Base-by-base conservation (phyloP, 2,329 filamentous ascomycete species). In the Fusarium pseudograminearum region DNA sequence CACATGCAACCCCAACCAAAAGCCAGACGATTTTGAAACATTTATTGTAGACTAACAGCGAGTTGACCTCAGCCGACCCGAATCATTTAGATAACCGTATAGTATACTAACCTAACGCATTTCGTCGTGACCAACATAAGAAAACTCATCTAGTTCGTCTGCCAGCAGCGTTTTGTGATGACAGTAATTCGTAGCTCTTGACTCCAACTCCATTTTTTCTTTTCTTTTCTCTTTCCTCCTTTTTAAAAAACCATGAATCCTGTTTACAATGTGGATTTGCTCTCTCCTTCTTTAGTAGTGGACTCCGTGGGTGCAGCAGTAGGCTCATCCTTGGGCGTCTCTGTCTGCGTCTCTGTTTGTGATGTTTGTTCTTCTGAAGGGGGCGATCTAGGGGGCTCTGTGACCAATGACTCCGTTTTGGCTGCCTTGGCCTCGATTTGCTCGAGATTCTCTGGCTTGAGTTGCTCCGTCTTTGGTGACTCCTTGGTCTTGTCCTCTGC, bases 101-200 rank as follows among this genome's bases (percentile, higher is more conserved):
- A 46, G 53, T 46, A 58, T 46, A 41, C 30, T 36, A n/a, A 2
- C 24, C 24, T 40, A 41, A 36, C 30, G 40, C 53, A 54, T 70
- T 50, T 62, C 51, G 36, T 66, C 65, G 57, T 69, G 26, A 52
- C 48, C 48, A 52, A 71, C 58, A 70, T 65, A 61, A n/a, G 28
- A 68, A 69, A 65, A 26, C 55, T 70, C 64, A 61, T 71, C 47
- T 63, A 65, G 41, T 71, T 52, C 59, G 26, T 69, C 48, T 47
- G 36, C 33, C 64, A 65, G 56, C 67, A 42, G 38, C 26, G 6
- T 45, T 4, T 4, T 38, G 34, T 28, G 51, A 48, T 61, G 55
- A 50, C 52, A 55, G 42, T 54, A 40, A 65, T 44, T 56, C 33
- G 24, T 40, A 46, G 33, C 36, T 28, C 40, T 61, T 57, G 46